Evolutionary conservation across 2,329 filamentous ascomycete species (phyloP).

Genomic region (Pseudofabraea citricarpa): DNA sequence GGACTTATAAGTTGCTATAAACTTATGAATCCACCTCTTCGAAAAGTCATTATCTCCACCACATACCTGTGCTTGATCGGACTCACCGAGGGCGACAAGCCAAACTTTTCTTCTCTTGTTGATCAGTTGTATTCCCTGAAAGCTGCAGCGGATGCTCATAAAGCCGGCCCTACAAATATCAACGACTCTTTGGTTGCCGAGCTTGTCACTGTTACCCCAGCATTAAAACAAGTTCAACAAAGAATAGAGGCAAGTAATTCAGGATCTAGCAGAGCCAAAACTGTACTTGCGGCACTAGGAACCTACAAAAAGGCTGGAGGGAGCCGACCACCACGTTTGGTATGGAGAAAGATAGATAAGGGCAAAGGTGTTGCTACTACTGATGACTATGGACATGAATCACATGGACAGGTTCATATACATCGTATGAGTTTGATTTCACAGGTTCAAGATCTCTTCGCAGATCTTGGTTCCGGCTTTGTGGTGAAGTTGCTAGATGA

Average conservation of each 20-base stretch:
- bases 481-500: slow-evolving; percentile 74
- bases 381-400: slow-evolving; percentile 26
- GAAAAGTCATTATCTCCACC: slow-evolving; percentile 65
- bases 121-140: slow-evolving; percentile 84
- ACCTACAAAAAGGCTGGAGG: slow-evolving; percentile 53
- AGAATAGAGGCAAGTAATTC: slow-evolving; percentile 44
- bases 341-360: slow-evolving; percentile 57
- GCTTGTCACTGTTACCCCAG: slow-evolving; percentile 73
- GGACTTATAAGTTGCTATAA: slow-evolving; percentile 63
- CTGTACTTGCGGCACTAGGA: slow-evolving; percentile 56
- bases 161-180: slow-evolving; percentile 46
- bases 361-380: slow-evolving; percentile 49
- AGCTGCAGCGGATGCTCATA: slow-evolving; percentile 61
- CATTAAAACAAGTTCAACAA: slow-evolving; percentile 59
- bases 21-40: slow-evolving; percentile 57
- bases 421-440: slow-evolving; percentile 81
- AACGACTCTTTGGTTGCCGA: slow-evolving; percentile 75
- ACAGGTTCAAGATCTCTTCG: slow-evolving; percentile 91
- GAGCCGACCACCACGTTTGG: slow-evolving; percentile 44
- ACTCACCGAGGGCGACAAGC: slow-evolving; percentile 59
- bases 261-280: slow-evolving; percentile 50
- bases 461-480: slow-evolving; percentile 79
- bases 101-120: slow-evolving; percentile 69
- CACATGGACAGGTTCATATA: slow-evolving; percentile 44
- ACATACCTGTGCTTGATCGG: slow-evolving; percentile 72